These are phyloP conservation scores for Tirmania nivea DNA, from an alignment of 495 filamentous ascomycete species.

Conservation along the genomic window DNA sequence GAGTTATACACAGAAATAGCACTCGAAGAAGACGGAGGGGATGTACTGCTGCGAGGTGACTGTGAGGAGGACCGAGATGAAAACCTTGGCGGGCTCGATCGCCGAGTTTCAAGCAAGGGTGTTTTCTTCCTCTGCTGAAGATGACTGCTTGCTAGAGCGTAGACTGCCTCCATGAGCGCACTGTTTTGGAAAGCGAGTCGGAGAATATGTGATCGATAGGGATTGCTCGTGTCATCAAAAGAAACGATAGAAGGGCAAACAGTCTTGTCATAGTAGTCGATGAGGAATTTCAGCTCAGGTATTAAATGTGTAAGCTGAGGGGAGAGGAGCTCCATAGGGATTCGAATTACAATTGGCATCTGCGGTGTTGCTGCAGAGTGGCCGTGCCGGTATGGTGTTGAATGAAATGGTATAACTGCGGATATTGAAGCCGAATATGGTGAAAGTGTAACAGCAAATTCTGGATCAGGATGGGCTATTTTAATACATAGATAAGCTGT, in stretches of 20 bases:
- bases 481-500: not conserved
- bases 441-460: not conserved
- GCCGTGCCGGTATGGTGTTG: not conserved
- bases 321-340: constrained; percentile 15
- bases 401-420: not conserved
- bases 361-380: constrained; percentile 16
- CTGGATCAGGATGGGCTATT: too few species aligned
- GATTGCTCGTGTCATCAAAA: constrained; percentile 66
- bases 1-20: not conserved
- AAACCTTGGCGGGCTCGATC: constrained; percentile 1
- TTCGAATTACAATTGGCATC: constrained; percentile 8
- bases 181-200: constrained; percentile 55
- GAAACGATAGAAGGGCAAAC: constrained; percentile 81
- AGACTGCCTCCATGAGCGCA: constrained; percentile 77
- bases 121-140: constrained; percentile 27
- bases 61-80: not conserved
- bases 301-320: constrained; percentile 15
- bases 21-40: not conserved
- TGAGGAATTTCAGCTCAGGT: constrained; percentile 36
- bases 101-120: constrained; percentile 4
- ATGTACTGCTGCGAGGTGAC: constrained; percentile 3
- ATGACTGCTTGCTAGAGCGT: constrained; percentile 73
- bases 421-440: not conserved
- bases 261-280: constrained; percentile 66
- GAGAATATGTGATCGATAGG: constrained; percentile 67